Percentiles rank a stretch among this genome's conserved stretches.
Conservation (phyloP, 345 rosid species). For the Pseudoturritis turrita region DNA sequence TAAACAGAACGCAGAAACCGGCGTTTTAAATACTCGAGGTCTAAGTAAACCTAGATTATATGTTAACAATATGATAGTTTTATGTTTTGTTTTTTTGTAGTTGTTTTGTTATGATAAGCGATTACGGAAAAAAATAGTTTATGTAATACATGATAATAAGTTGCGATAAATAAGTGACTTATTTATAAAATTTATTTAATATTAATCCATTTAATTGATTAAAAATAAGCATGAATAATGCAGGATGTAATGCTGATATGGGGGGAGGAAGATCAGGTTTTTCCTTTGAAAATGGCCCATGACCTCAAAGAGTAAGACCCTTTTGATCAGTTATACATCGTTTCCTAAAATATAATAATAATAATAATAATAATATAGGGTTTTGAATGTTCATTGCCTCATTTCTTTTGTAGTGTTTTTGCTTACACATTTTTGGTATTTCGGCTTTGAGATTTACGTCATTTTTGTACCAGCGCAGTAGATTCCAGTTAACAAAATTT, state of each 20-base stretch:
- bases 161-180: neutral
- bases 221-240: neutral
- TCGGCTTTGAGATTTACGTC: neutral
- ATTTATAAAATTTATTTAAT: neutral
- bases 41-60: neutral
- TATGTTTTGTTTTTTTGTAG: neutral
- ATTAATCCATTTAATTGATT: neutral
- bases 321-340: neutral
- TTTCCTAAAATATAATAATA: neutral
- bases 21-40: no score
- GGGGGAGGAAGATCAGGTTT: slow-evolving; percentile 78
- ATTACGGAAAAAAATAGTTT: neutral
- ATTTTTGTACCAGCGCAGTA: neutral
- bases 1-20: no score
- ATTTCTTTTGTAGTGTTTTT: neutral
- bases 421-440: neutral
- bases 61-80: neutral
- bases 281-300: slow-evolving; percentile 71
- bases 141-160: neutral
- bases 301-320: slow-evolving; percentile 58
- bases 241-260: slow-evolving; percentile 74
- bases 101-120: neutral
- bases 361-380: no score
- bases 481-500: neutral
- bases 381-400: neutral